Base-by-base conservation (phyloP, 2,329 filamentous ascomycete species). In the Hypoxylon sp. region DNA sequence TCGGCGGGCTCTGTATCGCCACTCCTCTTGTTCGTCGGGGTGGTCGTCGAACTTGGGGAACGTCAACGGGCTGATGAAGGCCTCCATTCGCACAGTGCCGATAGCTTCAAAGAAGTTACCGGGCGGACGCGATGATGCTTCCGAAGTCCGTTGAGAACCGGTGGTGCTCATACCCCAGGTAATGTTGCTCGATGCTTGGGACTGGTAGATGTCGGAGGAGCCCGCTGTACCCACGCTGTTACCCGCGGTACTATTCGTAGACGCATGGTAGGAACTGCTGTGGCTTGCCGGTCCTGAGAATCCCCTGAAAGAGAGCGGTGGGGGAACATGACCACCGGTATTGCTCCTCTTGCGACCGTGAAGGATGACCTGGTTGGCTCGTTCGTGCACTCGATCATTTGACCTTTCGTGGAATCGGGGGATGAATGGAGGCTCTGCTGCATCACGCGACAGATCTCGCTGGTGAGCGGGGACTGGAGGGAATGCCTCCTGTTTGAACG, bases 21-120 rank as follows among this genome's bases (percentile, higher is more conserved):
- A 80, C 68, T 88, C 86, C 24, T 87, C 85, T 21, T 81, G 78
- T 69, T 87, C 86, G 59, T 85, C 82, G 0, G 82, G 80, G 46
- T 82, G 79, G 11, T 86, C 84, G 11, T 82, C 80, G 57, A 84
- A 81, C 29, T 82, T 81, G 2, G 81, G 81, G 67, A 84, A 82
- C 1, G 86, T 82, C 10, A 90, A 78, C 0, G 89, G 89, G 73
- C 85, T 89, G 72, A 99, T 97, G 79, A 98, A 99, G 0, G 96
- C 96, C 79, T 98, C 95, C 95, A 99, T 98, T 29, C 96, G 89
- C 51, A 98, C 89, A 1, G 94, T 98, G 1, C 94, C 94, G 64
- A 97, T 91, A 1, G 92, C 92, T 74, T 97, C 94, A 76, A 96
- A 96, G 82, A 96, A 94, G 78, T 89, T 89, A 63, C 82, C 82